Evolutionary conservation across 2,329 filamentous ascomycete species (phyloP).

Genomic region (Colletotrichum paranaense): DNA sequence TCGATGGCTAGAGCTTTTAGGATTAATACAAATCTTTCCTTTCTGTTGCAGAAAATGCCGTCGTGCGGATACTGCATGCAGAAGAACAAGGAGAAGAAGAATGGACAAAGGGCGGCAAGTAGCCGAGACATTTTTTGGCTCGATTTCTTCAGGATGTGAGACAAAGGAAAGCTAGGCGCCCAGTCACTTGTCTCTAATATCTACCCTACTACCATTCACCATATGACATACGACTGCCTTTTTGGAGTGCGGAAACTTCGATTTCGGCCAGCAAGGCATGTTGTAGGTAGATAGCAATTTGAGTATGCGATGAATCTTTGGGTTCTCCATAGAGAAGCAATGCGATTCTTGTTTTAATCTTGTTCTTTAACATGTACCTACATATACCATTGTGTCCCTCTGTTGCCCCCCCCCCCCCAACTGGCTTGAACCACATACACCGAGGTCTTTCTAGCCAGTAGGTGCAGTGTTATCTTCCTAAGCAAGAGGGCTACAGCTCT

Average conservation of each 20-base stretch:
- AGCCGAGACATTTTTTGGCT: neutral
- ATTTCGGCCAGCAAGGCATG: neutral
- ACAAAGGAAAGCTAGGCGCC: neutral
- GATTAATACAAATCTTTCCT: constrained; percentile 24
- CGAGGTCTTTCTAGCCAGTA: too few species aligned
- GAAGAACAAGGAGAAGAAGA: too few species aligned
- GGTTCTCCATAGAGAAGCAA: too few species aligned
- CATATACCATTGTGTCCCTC: too few species aligned
- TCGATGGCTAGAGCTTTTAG: neutral
- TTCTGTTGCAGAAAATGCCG: neutral
- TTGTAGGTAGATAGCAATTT: neutral
- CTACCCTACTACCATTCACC: neutral
- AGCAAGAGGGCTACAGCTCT: neutral
- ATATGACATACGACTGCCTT: neutral
- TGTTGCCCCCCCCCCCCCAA: too few species aligned
- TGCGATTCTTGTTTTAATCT: too few species aligned
- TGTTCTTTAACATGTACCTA: too few species aligned
- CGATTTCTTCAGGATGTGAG: neutral
- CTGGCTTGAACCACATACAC: too few species aligned
- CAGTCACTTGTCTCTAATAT: neutral
- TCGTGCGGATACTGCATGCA: too few species aligned
- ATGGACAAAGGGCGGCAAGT: neutral
- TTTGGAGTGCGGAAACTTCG: neutral
- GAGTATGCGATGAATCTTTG: too few species aligned
- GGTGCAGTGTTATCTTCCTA: too few species aligned